Conservation (phyloP, 352 stramenopile genomes). For the Pythium pectinolyticum region DNA sequence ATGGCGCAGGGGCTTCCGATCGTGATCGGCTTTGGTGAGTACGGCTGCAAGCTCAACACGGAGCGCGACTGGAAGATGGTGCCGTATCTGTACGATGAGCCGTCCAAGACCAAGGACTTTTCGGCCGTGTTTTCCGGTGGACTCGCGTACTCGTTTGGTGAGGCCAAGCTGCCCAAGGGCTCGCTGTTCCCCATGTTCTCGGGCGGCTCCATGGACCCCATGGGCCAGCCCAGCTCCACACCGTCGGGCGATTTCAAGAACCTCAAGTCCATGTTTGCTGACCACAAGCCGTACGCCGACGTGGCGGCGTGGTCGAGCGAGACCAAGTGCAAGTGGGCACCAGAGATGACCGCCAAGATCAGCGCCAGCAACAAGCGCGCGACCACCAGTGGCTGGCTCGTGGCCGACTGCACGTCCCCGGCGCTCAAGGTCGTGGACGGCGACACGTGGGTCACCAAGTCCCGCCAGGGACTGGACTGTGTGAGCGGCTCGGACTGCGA, state of each 20-base stretch:
- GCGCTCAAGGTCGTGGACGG: constrained; percentile 58
- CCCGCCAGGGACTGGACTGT: constrained; percentile 75
- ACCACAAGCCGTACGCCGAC: constrained; percentile 57
- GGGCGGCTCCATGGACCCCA: constrained; percentile 64
- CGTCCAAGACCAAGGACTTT: constrained; percentile 66
- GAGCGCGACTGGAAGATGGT: constrained; percentile 78
- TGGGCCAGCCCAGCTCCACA: constrained; percentile 61
- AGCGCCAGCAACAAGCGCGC: constrained; percentile 46
- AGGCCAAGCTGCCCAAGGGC: constrained; percentile 72
- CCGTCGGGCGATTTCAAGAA: constrained; percentile 71
- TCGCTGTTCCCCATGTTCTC: constrained; percentile 86
- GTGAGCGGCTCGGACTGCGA: constrained; percentile 68
- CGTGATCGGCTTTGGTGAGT: constrained; percentile 84
- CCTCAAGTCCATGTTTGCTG: constrained; percentile 65
- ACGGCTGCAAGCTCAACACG: constrained; percentile 72
- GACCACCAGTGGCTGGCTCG: constrained; percentile 64
- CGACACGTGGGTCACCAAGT: constrained; percentile 79
- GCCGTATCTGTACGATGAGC: constrained; percentile 77
- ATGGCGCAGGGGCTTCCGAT: constrained; percentile 84
- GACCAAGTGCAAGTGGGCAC: constrained; percentile 72
- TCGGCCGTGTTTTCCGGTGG: constrained; percentile 78
- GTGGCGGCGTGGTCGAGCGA: constrained; percentile 56
- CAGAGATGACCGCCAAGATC: constrained; percentile 50
- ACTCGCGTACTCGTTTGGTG: constrained; percentile 83
- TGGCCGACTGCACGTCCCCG: constrained; percentile 52